These are phyloP conservation scores for Patellaria atrata DNA, from an alignment of 495 filamentous ascomycete genomes.

Conservation along the genomic window DNA sequence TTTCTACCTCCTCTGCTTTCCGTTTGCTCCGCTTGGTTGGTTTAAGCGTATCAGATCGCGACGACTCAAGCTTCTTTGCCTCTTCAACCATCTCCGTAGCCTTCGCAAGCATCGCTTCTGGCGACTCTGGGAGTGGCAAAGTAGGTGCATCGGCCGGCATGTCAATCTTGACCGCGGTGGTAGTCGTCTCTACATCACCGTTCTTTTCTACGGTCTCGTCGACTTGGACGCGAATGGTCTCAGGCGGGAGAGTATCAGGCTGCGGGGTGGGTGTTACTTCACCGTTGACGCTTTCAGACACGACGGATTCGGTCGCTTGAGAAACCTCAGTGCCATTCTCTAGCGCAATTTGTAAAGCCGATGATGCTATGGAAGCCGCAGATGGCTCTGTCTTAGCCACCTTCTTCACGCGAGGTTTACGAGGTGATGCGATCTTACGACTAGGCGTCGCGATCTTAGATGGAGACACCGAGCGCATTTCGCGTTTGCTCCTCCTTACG, in stretches of 20 bases:
- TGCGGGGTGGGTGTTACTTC: slow-evolving; percentile 21
- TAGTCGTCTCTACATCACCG: slow-evolving; percentile 45
- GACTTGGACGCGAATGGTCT: slow-evolving; percentile 47
- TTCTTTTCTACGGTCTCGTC: slow-evolving; percentile 39
- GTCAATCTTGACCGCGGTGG: slow-evolving; percentile 69
- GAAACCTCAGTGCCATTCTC: slow-evolving; percentile 29
- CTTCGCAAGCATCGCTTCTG: slow-evolving; percentile 66
- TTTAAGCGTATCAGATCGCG: slow-evolving; percentile 8
- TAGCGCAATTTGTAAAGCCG: slow-evolving; percentile 33
- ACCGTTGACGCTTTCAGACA: slow-evolving; percentile 24
- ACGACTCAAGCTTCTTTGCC: slow-evolving; percentile 44
- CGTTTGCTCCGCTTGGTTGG: slow-evolving; percentile 49
- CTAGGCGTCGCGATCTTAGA: slow-evolving; percentile 34
- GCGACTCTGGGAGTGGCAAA: slow-evolving; percentile 55
- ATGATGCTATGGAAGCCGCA: slow-evolving; percentile 6
- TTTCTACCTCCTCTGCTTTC: slow-evolving; percentile 53
- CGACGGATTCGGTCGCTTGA: slow-evolving; percentile 10
- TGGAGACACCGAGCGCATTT: slow-evolving; percentile 44
- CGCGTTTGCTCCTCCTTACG: slow-evolving; percentile 32
- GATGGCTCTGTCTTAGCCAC: slow-evolving; percentile 7
- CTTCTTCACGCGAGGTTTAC: slow-evolving; percentile 51
- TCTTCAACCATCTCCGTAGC: slow-evolving; percentile 85
- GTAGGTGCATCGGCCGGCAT: slow-evolving; percentile 51
- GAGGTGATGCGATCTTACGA: slow-evolving; percentile 45
- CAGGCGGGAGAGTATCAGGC: slow-evolving; percentile 26